Evolutionary conservation across 2,329 filamentous ascomycete genomes (phyloP).

Genomic region (Cladorrhinum sp.): DNA sequence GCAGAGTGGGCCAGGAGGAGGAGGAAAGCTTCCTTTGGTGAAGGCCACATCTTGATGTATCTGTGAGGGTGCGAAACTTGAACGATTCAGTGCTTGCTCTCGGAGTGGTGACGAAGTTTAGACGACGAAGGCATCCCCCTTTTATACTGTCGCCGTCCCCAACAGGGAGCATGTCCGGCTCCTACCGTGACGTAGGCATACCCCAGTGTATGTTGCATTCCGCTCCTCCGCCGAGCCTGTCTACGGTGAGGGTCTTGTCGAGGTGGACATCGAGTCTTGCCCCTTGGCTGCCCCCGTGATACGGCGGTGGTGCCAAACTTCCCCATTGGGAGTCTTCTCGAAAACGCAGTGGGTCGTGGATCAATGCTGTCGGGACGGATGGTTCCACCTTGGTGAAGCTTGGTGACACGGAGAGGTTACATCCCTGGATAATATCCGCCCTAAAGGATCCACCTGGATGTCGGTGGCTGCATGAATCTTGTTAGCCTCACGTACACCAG

Average conservation of each 20-base stretch:
- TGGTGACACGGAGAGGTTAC: conserved; percentile 3
- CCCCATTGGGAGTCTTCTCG: conserved; percentile 8
- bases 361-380: neutral
- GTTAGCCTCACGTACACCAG: neutral
- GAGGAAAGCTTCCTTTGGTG: conserved; percentile 26
- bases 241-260: too few relatives aligned
- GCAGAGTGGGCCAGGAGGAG: conserved; percentile 26
- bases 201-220: conserved; percentile 21
- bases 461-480: neutral
- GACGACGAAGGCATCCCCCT: neutral
- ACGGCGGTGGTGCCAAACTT: neutral
- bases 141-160: neutral
- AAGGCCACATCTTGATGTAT: conserved; percentile 27
- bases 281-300: neutral
- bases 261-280: too few relatives aligned
- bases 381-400: conserved; percentile 1
- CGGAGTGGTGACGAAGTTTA: neutral
- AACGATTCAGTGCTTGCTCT: neutral
- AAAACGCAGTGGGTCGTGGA: neutral
- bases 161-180: conserved; percentile 1
- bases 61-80: neutral
- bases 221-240: conserved; percentile 20
- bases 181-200: conserved; percentile 12
- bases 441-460: neutral
- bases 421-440: conserved; percentile 10